Conservation (phyloP, 1,139 yeast genomes). For the Hansenula lynferdii region DNA sequence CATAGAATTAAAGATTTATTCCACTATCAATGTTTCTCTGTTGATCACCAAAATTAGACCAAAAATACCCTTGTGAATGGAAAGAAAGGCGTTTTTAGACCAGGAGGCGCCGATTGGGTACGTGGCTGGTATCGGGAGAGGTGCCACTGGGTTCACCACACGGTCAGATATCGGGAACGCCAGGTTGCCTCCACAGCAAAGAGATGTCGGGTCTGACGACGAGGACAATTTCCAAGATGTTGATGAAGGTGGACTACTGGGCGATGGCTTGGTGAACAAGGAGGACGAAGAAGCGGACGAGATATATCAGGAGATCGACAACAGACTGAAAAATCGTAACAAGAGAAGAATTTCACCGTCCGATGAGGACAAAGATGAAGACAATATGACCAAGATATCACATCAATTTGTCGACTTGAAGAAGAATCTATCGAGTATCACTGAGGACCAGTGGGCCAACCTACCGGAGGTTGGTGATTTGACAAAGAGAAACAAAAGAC, state of each 20-base stretch:
- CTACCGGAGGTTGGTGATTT: conserved; percentile 89
- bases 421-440: conserved; percentile 50
- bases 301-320: conserved; percentile 63
- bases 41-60: too few species aligned
- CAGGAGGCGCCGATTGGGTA: conserved; percentile 90
- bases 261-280: conserved; percentile 32
- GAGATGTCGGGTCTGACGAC: conserved; percentile 12
- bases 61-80: conserved; percentile 29
- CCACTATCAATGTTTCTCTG: too few species aligned
- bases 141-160: conserved; percentile 91
- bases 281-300: conserved; percentile 78
- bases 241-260: conserved; percentile 33
- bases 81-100: conserved; percentile 62
- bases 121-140: conserved; percentile 90
- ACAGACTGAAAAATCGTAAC: conserved; percentile 38
- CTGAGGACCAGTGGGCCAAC: conserved; percentile 72
- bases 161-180: conserved; percentile 54
- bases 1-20: too few species aligned
- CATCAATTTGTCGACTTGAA: conserved; percentile 57
- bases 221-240: conserved; percentile 25
- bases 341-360: conserved; percentile 30
- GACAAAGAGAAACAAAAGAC: conserved; percentile 74
- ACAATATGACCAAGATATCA: conserved; percentile 29
- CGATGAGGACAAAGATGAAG: conserved; percentile 17
- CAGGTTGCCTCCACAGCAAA: conserved; percentile 13